Conservation (phyloP, 2,329 filamentous ascomycete genomes). For the Penicillium olsonii region DNA sequence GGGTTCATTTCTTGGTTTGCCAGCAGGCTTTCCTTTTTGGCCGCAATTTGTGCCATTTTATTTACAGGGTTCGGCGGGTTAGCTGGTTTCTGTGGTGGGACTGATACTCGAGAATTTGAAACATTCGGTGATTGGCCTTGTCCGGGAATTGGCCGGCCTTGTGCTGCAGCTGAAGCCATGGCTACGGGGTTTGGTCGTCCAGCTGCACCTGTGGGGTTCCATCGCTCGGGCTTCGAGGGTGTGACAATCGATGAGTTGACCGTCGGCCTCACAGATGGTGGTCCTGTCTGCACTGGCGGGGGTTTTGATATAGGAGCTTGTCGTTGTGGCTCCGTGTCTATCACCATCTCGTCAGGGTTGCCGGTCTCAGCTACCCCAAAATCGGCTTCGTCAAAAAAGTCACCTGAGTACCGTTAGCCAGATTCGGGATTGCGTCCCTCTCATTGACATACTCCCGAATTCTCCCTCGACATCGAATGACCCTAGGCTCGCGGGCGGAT, state of each 20-base stretch:
- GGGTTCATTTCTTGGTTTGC: conserved; percentile 28
- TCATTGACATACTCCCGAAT: conserved; percentile 42
- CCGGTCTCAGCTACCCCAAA: conserved; percentile 63
- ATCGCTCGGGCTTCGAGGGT: conserved; percentile 42
- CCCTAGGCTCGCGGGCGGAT: conserved; percentile 28
- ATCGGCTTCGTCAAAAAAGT: conserved; percentile 75
- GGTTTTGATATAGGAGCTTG: conserved; percentile 30
- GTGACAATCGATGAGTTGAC: conserved; percentile 33
- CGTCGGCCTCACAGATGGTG: conserved; percentile 18
- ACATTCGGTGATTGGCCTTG: conserved; percentile 21
- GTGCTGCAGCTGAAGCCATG: conserved; percentile 15
- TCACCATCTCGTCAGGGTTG: conserved; percentile 74
- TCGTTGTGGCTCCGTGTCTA: conserved; percentile 45
- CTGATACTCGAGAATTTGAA: conserved; percentile 20
- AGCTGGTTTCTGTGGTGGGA: conserved; percentile 18
- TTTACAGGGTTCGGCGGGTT: conserved; percentile 13
- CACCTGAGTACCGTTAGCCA: conserved; percentile 36
- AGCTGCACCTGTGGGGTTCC: conserved; percentile 23
- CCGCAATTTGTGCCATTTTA: conserved; percentile 18
- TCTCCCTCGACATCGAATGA: conserved; percentile 44
- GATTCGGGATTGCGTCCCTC: neutral
- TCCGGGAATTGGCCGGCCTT: conserved; percentile 20
- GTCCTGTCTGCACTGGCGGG: conserved; percentile 23
- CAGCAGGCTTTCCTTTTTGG: conserved; percentile 28
- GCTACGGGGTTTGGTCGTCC: conserved; percentile 26